Evolutionary conservation across 306 rosid genomes (phyloP).

Genomic region (Cucumis sativus): DNA sequence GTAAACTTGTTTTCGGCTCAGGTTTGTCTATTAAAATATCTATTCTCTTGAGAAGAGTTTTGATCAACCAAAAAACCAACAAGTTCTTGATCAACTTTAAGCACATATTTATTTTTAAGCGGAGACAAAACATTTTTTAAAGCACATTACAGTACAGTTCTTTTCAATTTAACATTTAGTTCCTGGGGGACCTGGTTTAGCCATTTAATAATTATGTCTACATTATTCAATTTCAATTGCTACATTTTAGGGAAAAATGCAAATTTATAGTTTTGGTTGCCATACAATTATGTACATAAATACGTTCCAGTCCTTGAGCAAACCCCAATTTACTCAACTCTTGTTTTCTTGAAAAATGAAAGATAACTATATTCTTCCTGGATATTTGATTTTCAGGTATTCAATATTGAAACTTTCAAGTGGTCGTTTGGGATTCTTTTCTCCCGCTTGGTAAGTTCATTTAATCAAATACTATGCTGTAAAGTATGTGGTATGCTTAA

Average conservation of each 20-base stretch:
- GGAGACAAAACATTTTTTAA: too few relatives aligned
- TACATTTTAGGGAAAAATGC: background rate
- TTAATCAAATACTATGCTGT: background rate
- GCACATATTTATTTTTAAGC: background rate
- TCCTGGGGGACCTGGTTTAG: background rate
- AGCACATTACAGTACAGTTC: background rate
- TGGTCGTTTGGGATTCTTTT: constrained; percentile 98
- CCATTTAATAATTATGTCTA: background rate
- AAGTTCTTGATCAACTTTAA: background rate
- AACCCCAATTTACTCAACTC: background rate
- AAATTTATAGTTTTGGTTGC: background rate
- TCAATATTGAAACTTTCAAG: constrained; percentile 78
- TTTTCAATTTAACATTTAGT: background rate
- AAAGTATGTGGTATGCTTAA: background rate
- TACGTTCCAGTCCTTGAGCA: background rate
- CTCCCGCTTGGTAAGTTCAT: constrained; percentile 82
- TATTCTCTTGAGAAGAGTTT: background rate
- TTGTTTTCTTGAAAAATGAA: background rate
- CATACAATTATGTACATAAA: background rate
- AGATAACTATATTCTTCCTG: background rate
- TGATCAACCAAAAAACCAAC: background rate
- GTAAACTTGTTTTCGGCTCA: background rate
- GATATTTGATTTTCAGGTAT: constrained; percentile 50
- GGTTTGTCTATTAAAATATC: background rate
- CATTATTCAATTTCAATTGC: background rate